Evolutionary conservation across 1,139 yeast species (phyloP).

Genomic region (Yamadazyma spencermartinsiae): DNA sequence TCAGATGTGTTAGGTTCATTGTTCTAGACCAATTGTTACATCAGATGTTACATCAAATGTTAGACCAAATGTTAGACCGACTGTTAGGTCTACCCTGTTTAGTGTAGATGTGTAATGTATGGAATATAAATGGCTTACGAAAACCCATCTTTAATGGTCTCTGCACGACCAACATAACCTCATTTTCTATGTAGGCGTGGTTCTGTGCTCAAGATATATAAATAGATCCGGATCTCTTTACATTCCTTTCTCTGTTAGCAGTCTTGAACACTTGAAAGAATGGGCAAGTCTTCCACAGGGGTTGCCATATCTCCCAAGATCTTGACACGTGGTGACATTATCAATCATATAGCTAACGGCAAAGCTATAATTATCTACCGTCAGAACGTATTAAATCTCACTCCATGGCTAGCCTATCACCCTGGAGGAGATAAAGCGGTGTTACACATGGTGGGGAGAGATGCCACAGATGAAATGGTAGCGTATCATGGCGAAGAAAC

Average conservation of each 20-base stretch:
- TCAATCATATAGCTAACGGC: constrained; percentile 62
- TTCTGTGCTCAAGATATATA: neutral
- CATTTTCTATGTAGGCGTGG: neutral
- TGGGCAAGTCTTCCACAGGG: too few species aligned
- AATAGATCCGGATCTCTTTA: too few species aligned
- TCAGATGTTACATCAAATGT: neutral
- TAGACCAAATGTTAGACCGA: too few species aligned
- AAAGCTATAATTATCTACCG: constrained; percentile 69
- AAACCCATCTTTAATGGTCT: too few species aligned
- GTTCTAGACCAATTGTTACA: too few species aligned
- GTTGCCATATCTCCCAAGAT: constrained; percentile 4
- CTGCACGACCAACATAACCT: neutral
- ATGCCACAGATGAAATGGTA: constrained; percentile 88
- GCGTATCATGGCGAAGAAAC: constrained; percentile 75
- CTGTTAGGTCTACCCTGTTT: too few species aligned
- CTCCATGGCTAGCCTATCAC: constrained; percentile 69
- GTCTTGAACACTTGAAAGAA: too few species aligned
- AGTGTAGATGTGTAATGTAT: neutral
- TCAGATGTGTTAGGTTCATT: too few species aligned
- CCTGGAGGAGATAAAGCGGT: constrained; percentile 92
- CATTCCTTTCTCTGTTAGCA: too few species aligned
- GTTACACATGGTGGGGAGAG: constrained; percentile 81
- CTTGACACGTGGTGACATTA: constrained; percentile 24
- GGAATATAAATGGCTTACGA: too few species aligned
- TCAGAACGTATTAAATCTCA: constrained; percentile 59